These are phyloP conservation scores for Pichia cactophila DNA, from an alignment of 1,139 yeast species.

Conservation along the genomic window DNA sequence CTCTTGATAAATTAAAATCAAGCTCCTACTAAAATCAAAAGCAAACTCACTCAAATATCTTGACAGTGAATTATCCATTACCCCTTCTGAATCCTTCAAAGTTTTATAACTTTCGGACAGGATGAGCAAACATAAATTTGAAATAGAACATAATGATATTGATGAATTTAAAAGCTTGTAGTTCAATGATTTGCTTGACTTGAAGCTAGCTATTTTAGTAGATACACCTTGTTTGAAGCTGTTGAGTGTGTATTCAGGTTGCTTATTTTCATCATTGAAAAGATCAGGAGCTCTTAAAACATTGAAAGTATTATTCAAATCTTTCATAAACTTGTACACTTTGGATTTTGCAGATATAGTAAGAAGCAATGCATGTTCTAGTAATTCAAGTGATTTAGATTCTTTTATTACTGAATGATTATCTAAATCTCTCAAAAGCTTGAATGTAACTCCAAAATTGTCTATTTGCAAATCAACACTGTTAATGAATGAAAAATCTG, in stretches of 20 bases:
- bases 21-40: conserved; percentile 20
- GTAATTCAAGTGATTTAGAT: conserved; percentile 8
- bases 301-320: conserved; percentile 15
- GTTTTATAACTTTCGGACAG: conserved; percentile 24
- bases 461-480: conserved; percentile 11
- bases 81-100: conserved; percentile 10
- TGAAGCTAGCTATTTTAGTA: conserved; percentile 23
- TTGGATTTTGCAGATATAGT: conserved; percentile 19
- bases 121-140: conserved; percentile 28
- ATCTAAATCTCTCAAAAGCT: conserved; percentile 13
- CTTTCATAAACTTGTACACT: conserved; percentile 15
- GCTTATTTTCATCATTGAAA: conserved; percentile 7
- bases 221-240: conserved; percentile 19
- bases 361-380: conserved; percentile 19
- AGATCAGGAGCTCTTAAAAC: conserved; percentile 18
- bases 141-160: conserved; percentile 27
- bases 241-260: conserved; percentile 19
- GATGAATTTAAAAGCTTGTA: conserved; percentile 26
- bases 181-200: conserved; percentile 24
- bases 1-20: conserved; percentile 31
- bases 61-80: conserved; percentile 16
- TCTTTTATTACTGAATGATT: conserved; percentile 10
- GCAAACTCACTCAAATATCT: conserved; percentile 19
- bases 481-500: conserved; percentile 29
- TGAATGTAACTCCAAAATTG: conserved; percentile 18